Evolutionary conservation across 176 grass and related monocot species (phyloP), one percentile per base, ranked within the genome.

Genomic region (Oryza punctata): DNA sequence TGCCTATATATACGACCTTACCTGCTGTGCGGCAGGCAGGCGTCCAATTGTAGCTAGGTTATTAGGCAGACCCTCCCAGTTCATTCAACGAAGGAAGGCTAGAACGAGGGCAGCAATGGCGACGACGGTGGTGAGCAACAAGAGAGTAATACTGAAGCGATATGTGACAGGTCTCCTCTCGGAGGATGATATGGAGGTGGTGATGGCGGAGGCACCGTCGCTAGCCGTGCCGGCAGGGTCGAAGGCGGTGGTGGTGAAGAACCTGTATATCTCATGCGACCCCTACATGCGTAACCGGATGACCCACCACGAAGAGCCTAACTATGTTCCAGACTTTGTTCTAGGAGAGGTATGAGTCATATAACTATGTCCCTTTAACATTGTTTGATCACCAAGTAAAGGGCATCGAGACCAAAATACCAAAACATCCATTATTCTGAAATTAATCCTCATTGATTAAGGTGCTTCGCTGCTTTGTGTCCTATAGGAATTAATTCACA

Each of bases 221-320:
- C 72, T 72, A 38, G 73, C 52, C 61, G 46, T 84, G 15, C 69
- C 76, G 38, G 10, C 49, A 0, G 68, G 67, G 59, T 67, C 86
- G 67, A 0, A 18, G 74, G 82, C 79, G 19, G 67, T 72, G 21
- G 32, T 91, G 38, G 10, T 96, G 28, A 93, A 89, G 80, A 96
- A 96, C 54, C 84, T 96, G 10, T 96, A 93, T 57, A 43, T 96
- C 25, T 96, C 94, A 0, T 96, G 91, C 33, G 94, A 96, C 30
- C 91, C 94, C 0, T 96, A 81, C 88, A 91, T 93, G 88, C 86
- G 91, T 10, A 4, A 0, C 82, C 90, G 91, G 13, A 96, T 96
- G 94, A 80, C 35, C 10, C 82, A 28, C 43, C 88, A 78, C 57
- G 63, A 78, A 3, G 72, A 35, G 32, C 41, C 86, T 30, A 82